Evolutionary conservation across 495 filamentous ascomycete species (phyloP), one percentile per base, ranked within the genome.

Genomic region (Penicillium psychrofluorescens): DNA sequence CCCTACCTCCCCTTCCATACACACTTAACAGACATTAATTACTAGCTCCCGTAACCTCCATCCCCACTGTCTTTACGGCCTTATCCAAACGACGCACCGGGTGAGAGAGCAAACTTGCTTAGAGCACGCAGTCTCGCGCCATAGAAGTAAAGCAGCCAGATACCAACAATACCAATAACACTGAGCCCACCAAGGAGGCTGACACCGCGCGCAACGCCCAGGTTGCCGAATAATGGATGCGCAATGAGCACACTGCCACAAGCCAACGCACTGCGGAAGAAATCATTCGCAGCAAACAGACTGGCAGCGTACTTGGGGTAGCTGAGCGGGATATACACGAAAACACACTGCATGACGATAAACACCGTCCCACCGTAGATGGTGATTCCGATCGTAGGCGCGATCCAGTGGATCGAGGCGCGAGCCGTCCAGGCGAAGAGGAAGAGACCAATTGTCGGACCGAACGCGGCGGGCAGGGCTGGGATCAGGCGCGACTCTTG

Each of bases 261-360:
- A 7, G 81, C 80, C 10, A 84, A 62, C 0, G 70, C 63, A 33
- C 62, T 70, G 38, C 78, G 65, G 42, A 74, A 70, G 56, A 79
- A 74, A 55, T 81, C 78, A 61, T 83, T 84, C 8, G 72, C 74
- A 2, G 80, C 79, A 46, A 84, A 81, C 43, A 84, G 52, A 37
- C 60, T 68, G 1, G 81, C 79, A 7, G 79, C 77, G 49, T 84
- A 84, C 50, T 74, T 68, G 13, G 80, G 80, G 51, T 84, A 84
- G 2, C 64, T 67, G 1, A 83, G 49, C 1, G 80, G 77, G 14
- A 85, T 66, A 57, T 84, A 83, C 13, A 83, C 55, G 59, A 85
- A 84, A 42, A 84, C 66, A 62, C 77, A 81, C 58, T 83, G 79
- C 63, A 81, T 74, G 31, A 77, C 50, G 38, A 75, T 56, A 51